A percentile compares a stretch with the other conserved stretches of the same genome.
phyloP scores from a whole-genome alignment of 306 rosid species.

The Malus sylvestris region DNA sequence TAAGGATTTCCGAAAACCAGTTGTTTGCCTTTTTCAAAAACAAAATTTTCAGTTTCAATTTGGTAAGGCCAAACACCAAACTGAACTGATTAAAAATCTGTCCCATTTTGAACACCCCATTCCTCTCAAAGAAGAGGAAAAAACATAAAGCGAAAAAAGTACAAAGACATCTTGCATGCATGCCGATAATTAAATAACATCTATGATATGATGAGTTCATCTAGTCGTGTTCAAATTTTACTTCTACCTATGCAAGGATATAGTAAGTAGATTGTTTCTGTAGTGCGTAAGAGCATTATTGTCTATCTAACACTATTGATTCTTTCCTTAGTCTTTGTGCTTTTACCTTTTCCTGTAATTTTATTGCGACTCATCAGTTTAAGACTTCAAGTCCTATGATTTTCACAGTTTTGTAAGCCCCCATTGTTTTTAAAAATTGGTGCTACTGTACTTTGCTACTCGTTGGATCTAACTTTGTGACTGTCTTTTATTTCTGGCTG shows the following conservation, averaged over 20 bases:
- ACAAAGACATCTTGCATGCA: not conserved
- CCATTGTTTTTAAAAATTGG: not conserved
- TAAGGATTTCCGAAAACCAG: too few relatives aligned
- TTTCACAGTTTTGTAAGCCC: not conserved
- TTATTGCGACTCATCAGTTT: not conserved
- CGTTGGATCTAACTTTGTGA: not conserved
- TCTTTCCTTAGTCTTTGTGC: not conserved
- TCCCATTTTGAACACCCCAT: not conserved
- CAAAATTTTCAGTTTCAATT: not conserved
- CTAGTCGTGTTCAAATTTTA: not conserved
- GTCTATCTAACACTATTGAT: not conserved
- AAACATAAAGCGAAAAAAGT: not conserved
- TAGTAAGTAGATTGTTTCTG: not conserved
- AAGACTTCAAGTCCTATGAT: not conserved
- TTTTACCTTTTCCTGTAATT: not conserved
- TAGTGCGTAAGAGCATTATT: not conserved
- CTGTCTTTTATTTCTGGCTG: slow-evolving; percentile 20
- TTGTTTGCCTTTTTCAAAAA: too few relatives aligned
- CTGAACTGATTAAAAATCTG: not conserved
- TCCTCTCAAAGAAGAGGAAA: not conserved
- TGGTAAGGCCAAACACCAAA: not conserved
- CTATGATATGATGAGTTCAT: not conserved
- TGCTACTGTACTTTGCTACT: not conserved
- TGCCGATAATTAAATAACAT: not conserved
- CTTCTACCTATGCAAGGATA: not conserved